Evolutionary conservation across 176 grass and related monocot species (phyloP).

Genomic region (Puccinellia tenuiflora): DNA sequence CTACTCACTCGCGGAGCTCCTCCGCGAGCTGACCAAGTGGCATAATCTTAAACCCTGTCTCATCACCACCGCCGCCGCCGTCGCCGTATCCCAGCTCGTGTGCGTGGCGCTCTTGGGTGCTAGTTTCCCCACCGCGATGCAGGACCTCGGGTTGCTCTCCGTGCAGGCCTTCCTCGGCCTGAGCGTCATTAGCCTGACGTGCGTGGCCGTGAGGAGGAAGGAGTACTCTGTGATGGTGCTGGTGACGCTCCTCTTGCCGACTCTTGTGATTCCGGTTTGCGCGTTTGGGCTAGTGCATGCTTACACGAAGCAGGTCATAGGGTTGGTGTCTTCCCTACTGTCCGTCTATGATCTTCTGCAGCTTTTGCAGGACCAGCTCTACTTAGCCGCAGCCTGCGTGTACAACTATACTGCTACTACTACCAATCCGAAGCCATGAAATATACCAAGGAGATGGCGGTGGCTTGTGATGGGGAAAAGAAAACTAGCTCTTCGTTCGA

Average conservation of each 20-base stretch:
- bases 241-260: background rate
- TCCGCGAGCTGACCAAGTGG: background rate
- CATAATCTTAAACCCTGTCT: background rate
- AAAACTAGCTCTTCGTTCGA: no score
- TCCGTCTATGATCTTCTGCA: background rate
- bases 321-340: background rate
- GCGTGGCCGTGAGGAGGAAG: background rate
- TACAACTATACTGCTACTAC: background rate
- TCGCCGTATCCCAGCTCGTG: background rate
- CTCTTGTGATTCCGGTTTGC: background rate
- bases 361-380: background rate
- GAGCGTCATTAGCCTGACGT: background rate
- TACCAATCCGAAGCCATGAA: background rate
- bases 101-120: background rate
- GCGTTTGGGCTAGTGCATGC: background rate
- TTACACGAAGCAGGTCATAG: background rate
- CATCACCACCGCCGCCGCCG: background rate
- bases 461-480: no score
- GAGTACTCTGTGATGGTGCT: background rate
- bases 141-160: background rate
- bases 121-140: background rate
- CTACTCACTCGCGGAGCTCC: background rate
- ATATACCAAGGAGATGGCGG: background rate
- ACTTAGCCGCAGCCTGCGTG: background rate
- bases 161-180: background rate